Evolutionary conservation across 495 filamentous ascomycete genomes (phyloP).

Genomic region (Penicillium tannophilum): DNA sequence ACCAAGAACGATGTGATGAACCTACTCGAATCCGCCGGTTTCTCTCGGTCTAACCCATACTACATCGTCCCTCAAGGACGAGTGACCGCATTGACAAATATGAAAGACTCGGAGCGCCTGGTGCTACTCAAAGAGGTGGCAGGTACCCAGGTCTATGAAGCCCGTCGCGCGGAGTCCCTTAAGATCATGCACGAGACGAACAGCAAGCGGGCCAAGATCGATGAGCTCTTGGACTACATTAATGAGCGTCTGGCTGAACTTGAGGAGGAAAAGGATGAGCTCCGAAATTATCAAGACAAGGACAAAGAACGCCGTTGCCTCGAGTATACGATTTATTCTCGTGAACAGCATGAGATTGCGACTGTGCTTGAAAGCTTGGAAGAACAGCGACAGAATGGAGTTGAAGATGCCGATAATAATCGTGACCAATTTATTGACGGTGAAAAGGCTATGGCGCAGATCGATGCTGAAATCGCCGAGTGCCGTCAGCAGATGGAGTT

Average conservation of each 20-base stretch:
- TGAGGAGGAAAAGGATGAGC: conserved; percentile 95
- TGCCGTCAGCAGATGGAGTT: conserved; percentile 82
- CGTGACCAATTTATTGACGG: conserved; percentile 73
- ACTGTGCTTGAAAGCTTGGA: conserved; percentile 82
- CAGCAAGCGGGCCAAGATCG: conserved; percentile 91
- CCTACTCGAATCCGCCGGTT: conserved; percentile 91
- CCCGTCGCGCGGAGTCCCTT: conserved; percentile 80
- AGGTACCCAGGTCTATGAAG: conserved; percentile 95
- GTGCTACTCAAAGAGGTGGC: conserved; percentile 95
- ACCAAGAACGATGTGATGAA: conserved; percentile 96
- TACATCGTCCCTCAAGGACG: conserved; percentile 98
- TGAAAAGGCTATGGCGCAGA: conserved; percentile 76
- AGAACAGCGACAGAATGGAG: conserved; percentile 73
- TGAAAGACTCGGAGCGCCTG: conserved; percentile 91
- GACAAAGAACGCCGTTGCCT: conserved; percentile 90
- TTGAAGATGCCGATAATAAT: conserved; percentile 81
- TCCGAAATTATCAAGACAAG: conserved; percentile 90
- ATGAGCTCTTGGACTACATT: conserved; percentile 88
- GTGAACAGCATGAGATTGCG: conserved; percentile 77
- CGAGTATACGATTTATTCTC: conserved; percentile 91
- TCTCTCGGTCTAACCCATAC: conserved; percentile 96
- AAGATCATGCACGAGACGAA: conserved; percentile 98
- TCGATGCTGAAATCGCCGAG: conserved; percentile 77
- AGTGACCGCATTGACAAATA: conserved; percentile 94
- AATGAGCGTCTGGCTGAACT: conserved; percentile 85